Percentiles rank a stretch among this genome's conserved stretches.
Conservation (phyloP, 75 land plant genomes). For the Larix kaempferi region DNA sequence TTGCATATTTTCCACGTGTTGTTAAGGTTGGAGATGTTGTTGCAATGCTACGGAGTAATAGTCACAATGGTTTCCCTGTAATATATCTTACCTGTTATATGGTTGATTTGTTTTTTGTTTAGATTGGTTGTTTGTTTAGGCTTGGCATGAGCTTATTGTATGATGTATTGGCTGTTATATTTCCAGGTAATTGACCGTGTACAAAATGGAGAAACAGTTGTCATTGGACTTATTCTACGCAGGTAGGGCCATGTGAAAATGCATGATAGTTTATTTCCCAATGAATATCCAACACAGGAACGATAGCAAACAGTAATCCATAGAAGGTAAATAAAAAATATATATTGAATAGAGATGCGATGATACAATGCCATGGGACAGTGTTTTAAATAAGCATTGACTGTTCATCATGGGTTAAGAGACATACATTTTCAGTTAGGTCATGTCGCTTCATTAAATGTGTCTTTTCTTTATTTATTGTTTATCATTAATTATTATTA, state of each 20-base stretch:
- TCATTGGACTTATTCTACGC: conserved; percentile 90
- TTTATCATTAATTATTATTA: too few species aligned
- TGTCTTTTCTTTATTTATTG: too few species aligned
- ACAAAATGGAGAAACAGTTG: conserved; percentile 85
- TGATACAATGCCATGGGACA: too few species aligned
- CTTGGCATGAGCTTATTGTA: conserved; percentile 4
- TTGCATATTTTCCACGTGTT: conserved; percentile 75
- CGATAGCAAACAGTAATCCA: too few species aligned
- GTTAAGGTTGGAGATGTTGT: conserved; percentile 83
- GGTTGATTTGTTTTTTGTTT: neutral
- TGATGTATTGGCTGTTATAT: neutral
- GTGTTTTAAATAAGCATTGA: too few species aligned
- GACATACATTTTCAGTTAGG: too few species aligned
- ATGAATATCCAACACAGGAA: too few species aligned
- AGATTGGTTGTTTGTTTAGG: neutral
- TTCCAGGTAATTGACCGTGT: conserved; percentile 81
- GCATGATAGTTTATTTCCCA: too few species aligned
- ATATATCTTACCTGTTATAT: conserved; percentile 12
- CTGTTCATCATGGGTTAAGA: too few species aligned
- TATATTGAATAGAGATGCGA: too few species aligned
- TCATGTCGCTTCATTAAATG: too few species aligned
- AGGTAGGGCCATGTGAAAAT: conserved; percentile 41
- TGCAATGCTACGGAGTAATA: conserved; percentile 68
- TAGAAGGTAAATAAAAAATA: too few species aligned
- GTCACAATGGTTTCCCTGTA: conserved; percentile 97